phyloP scores from a whole-genome alignment of 2,329 filamentous ascomycete genomes.

The Colletotrichum sp. region DNA sequence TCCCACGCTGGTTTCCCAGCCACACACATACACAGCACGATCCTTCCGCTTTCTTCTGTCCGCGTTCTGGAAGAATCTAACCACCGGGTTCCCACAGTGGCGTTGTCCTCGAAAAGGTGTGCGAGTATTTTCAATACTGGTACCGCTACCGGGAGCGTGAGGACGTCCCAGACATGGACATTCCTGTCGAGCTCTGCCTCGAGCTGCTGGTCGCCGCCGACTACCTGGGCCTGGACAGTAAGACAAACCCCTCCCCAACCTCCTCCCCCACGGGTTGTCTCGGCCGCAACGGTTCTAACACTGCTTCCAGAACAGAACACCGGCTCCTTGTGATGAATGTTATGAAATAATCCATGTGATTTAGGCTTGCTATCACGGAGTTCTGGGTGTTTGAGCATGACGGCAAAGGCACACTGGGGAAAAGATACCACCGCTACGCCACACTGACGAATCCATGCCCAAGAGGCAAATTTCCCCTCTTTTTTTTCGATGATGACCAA shows the following conservation, averaged over 20 bases:
- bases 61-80: slow-evolving; percentile 15
- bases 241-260: slow-evolving; percentile 25
- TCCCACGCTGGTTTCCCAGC: background rate
- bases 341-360: slow-evolving; percentile 18
- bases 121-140: slow-evolving; percentile 85
- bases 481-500: background rate
- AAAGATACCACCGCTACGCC: slow-evolving; percentile 16
- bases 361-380: slow-evolving; percentile 29
- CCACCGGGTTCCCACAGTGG: slow-evolving; percentile 53
- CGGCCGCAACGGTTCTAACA: background rate
- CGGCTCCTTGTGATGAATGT: slow-evolving; percentile 8
- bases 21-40: background rate
- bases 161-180: slow-evolving; percentile 81
- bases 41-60: background rate
- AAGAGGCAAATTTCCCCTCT: background rate
- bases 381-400: slow-evolving; percentile 7
- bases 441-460: slow-evolving; percentile 9
- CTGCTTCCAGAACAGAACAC: slow-evolving; percentile 18
- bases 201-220: slow-evolving; percentile 80
- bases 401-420: background rate
- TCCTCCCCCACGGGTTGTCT: background rate
- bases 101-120: slow-evolving; percentile 77
- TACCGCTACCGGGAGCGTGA: slow-evolving; percentile 72
- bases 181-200: slow-evolving; percentile 78
- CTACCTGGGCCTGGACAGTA: slow-evolving; percentile 73